These are phyloP conservation scores for Lycium barbarum DNA, from an alignment of 257 asterid genomes.

Conservation along the genomic window DNA sequence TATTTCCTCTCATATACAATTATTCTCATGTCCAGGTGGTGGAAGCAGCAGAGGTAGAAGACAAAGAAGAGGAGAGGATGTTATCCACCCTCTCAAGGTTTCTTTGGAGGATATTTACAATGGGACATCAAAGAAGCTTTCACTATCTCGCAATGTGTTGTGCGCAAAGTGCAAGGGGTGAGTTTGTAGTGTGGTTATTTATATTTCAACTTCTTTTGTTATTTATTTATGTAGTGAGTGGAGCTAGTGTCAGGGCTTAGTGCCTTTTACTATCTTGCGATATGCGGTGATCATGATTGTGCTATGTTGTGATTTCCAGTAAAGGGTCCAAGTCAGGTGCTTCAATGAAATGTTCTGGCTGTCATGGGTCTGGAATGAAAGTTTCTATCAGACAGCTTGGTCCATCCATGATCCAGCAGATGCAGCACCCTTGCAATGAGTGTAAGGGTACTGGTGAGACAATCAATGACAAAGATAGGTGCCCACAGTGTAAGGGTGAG, in stretches of 20 bases:
- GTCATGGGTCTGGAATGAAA: conserved; percentile 95
- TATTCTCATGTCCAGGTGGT: conserved; percentile 53
- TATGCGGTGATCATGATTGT: not conserved
- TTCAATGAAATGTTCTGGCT: conserved; percentile 81
- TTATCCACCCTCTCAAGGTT: conserved; percentile 88
- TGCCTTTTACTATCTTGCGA: not conserved
- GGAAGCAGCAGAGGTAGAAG: conserved; percentile 93
- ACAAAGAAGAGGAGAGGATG: conserved; percentile 96
- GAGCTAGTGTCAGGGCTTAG: not conserved
- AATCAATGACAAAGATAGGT: conserved; percentile 79
- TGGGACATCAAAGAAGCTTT: conserved; percentile 88
- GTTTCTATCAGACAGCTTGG: conserved; percentile 87
- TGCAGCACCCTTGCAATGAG: conserved; percentile 94
- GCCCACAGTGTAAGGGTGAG: conserved; percentile 87
- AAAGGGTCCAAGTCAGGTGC: conserved; percentile 98
- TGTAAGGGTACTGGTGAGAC: conserved; percentile 95
- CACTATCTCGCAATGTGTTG: conserved; percentile 83
- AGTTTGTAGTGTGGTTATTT: conserved; percentile 26
- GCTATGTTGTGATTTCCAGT: conserved; percentile 44
- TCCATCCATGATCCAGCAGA: conserved; percentile 95
- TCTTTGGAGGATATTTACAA: conserved; percentile 83
- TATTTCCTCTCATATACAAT: not conserved
- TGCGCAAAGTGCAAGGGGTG: conserved; percentile 92
- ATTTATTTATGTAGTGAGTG: not conserved
- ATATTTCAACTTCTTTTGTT: not conserved